Evolutionary conservation across 768 basidiomycete genomes (phyloP), one percentile per base, ranked within the genome.

Genomic region (Cystobasidium tubakii): DNA sequence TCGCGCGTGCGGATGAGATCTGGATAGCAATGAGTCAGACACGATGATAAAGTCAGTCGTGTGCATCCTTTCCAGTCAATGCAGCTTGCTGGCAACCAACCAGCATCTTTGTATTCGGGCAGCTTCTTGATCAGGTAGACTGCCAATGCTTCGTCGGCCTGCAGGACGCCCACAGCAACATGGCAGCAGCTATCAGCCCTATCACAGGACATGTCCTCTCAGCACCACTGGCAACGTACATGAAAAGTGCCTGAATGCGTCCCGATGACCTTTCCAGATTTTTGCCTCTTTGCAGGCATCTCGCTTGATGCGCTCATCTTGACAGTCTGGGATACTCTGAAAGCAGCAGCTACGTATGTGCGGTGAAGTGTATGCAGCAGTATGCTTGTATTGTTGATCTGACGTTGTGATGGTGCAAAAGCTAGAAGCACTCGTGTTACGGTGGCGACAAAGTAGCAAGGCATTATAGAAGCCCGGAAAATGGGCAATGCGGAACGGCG

Each of bases 141-240:
- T 0, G 95, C 96, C 36, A 98, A 86, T 0, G 93, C 92, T 83
- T 99, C 95, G 78, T 99, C 95, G 81, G 92, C 94, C 79, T 99
- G 94, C 29, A 39, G 34, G 3, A 21, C 25, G 21, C 33, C 7
- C 62, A 63, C 33, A 65, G 36, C 25, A 23, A 15, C 3, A 65
- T 19, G 25, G 34, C 10, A 21, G 34, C 39, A 65, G 31, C 31
- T 23, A 39, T 12, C 63, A 65, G 39, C 31, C 4, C 63, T 27
- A n/a, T n/a, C n/a, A n/a, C n/a, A n/a, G n/a, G n/a, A n/a, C n/a
- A n/a, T n/a, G n/a, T n/a, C n/a, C n/a, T n/a, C n/a, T n/a, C n/a
- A n/a, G n/a, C n/a, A n/a, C n/a, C n/a, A n/a, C n/a, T n/a, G n/a
- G n/a, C n/a, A 27, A 21, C 63, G 6, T n/a, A 65, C 63, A 44